phyloP scores from a whole-genome alignment of 768 basidiomycete genomes.

The Pleurotus salmoneostramineus region DNA sequence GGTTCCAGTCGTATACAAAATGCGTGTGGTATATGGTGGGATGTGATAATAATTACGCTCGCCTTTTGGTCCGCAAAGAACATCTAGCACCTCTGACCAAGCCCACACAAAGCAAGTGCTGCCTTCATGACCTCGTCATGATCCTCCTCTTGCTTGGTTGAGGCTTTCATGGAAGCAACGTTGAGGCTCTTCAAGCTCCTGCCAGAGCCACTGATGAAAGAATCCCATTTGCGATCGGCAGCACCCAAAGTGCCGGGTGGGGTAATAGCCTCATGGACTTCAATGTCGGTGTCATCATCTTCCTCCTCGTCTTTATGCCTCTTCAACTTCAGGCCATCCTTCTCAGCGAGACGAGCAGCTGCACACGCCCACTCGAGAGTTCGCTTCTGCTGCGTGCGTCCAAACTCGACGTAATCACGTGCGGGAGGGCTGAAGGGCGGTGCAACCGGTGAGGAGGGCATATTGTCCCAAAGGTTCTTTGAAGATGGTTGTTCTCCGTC shows the following conservation, averaged over 20 bases:
- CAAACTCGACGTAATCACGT: conserved; percentile 44
- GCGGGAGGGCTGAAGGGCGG: conserved; percentile 49
- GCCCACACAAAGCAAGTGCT: conserved; percentile 63
- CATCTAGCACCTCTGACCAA: conserved; percentile 26
- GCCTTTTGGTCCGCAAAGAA: neutral
- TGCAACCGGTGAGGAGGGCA: conserved; percentile 62
- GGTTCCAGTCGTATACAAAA: conserved; percentile 2
- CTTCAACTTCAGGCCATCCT: conserved; percentile 23
- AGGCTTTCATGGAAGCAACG: neutral
- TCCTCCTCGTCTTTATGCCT: conserved; percentile 21
- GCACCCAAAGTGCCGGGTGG: conserved; percentile 51
- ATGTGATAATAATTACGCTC: neutral
- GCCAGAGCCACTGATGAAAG: neutral
- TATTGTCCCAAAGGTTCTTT: conserved; percentile 43
- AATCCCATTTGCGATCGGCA: conserved; percentile 35
- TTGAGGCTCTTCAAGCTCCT: neutral
- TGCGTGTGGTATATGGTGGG: neutral
- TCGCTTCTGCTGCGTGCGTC: conserved; percentile 40
- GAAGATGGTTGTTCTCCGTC: conserved; percentile 1
- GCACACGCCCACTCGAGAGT: conserved; percentile 79
- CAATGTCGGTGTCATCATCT: conserved; percentile 40
- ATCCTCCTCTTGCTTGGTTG: conserved; percentile 15
- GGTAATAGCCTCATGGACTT: conserved; percentile 62
- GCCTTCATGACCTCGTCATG: conserved; percentile 70
- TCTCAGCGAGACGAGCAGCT: conserved; percentile 47